phyloP scores from a whole-genome alignment of 1,139 yeast genomes.

The Yamadazyma mexicana region DNA sequence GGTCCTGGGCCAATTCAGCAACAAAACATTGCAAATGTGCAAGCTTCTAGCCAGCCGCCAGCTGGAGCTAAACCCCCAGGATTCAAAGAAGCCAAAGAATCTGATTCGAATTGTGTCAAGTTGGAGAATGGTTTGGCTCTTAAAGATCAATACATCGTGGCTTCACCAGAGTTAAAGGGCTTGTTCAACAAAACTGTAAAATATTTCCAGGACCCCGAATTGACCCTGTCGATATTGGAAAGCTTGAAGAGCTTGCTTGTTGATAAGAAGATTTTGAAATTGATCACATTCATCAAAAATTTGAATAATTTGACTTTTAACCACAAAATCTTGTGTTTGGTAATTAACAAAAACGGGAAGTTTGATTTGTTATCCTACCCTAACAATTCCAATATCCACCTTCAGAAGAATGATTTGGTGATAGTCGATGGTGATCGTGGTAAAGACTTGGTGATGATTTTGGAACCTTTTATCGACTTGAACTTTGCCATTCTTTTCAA shows the following conservation, averaged over 20 bases:
- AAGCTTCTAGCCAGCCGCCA: no score
- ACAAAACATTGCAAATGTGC: background rate
- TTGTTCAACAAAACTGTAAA: slow-evolving; percentile 43
- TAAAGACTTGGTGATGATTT: slow-evolving; percentile 50
- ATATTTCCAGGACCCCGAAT: slow-evolving; percentile 46
- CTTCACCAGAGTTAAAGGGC: slow-evolving; percentile 49
- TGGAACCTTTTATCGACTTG: slow-evolving; percentile 44
- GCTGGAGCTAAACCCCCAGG: background rate
- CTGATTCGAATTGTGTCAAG: slow-evolving; percentile 19
- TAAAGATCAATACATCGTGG: slow-evolving; percentile 50
- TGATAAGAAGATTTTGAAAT: slow-evolving; percentile 31
- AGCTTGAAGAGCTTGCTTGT: slow-evolving; percentile 32
- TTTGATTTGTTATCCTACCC: slow-evolving; percentile 50
- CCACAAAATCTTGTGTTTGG: slow-evolving; percentile 46
- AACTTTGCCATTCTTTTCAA: slow-evolving; percentile 73
- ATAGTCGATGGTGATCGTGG: slow-evolving; percentile 55
- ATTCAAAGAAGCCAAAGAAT: background rate
- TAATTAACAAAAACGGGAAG: slow-evolving; percentile 57
- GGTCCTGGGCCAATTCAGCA: background rate
- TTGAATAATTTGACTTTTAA: slow-evolving; percentile 44
- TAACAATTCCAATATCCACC: slow-evolving; percentile 48
- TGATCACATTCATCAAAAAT: slow-evolving; percentile 43
- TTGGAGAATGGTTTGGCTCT: slow-evolving; percentile 59
- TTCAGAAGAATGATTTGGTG: slow-evolving; percentile 48
- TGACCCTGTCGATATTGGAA: slow-evolving; percentile 34